phyloP scores from a whole-genome alignment of 169 alveolate genomes.

The Neospora caninum region DNA sequence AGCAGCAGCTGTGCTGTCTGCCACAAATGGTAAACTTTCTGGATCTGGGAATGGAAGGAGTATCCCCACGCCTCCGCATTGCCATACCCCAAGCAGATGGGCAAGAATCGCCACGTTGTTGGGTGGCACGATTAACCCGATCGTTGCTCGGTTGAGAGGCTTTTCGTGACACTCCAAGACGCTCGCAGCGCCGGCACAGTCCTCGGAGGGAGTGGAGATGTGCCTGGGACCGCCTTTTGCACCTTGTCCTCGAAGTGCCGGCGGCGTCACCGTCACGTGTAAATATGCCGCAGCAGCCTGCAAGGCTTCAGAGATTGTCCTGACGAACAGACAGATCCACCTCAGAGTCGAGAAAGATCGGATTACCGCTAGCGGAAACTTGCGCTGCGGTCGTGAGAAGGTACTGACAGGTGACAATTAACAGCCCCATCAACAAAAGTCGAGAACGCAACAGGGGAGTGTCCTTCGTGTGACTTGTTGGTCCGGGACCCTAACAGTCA shows the following conservation, averaged over 20 bases:
- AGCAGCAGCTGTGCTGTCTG: constrained; percentile 7
- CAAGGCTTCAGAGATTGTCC: background rate
- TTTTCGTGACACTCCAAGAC: background rate
- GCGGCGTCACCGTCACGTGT: background rate
- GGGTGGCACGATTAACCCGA: background rate
- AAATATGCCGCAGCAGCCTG: background rate
- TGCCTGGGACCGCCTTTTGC: background rate
- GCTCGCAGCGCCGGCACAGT: background rate
- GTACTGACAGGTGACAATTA: too few species aligned
- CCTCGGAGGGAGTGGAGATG: background rate
- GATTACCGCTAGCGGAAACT: too few species aligned
- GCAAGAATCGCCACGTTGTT: background rate
- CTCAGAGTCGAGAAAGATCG: too few species aligned
- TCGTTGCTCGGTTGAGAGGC: background rate
- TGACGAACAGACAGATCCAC: background rate
- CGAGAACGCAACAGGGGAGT: too few species aligned
- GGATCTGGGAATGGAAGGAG: constrained; percentile 6
- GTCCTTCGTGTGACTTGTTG: too few species aligned
- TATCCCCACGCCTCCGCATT: background rate
- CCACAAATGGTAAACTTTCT: background rate
- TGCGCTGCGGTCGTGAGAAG: too few species aligned
- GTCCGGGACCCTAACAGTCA: too few species aligned
- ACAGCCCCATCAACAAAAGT: too few species aligned
- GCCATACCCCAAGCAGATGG: background rate
- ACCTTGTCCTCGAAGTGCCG: too few species aligned